Evolutionary conservation across 352 stramenopile genomes (phyloP), one percentile per base, ranked within the genome.

Genomic region (Pythium aquatile): DNA sequence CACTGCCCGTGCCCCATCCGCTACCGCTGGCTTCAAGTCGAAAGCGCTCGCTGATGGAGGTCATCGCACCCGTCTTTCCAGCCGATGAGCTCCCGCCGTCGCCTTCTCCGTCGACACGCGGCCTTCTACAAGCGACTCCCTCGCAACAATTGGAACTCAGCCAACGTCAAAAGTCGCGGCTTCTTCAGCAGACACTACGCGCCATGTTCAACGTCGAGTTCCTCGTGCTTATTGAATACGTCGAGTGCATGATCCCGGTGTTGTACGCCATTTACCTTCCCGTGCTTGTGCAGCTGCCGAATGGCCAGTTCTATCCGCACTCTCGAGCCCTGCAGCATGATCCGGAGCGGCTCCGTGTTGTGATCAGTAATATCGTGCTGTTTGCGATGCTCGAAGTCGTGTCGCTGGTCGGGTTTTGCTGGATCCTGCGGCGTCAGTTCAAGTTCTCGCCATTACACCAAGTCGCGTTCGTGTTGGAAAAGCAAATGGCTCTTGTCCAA

Each of bases 381-480:
- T 65, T 46, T 17, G 35, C 33, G 2, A 14, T 29, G 29, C 48
- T 58, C 5, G 58, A 65, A 52, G 13, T 65, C 16, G 47, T 29
- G 24, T 58, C 47, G 4, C 28, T 65, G 7, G 24, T 42, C 3
- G 47, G 30, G 7, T 20, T 65, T 2, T 32, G 37, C 24, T 47
- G 8, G 33, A 52, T 65, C 9, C 17, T 65, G 24, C 24, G 49
- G 3, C 49, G 20, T 35, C 26, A 28, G 5, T 33, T 65, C 17
- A 17, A 37, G 17, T 48, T 65, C 9, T 57, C 58, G 28, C 49
- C 40, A 10, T 5, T 55, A 13, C 58, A 65, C 49, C 49, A 58
- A 29, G n/a, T 65, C 14, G 58, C 58, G 17, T 65, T 65, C 35
- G 58, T 65, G 33, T 24, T 65, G 24, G 58, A 65, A 5, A 47